Conservation (phyloP, 176 grass and related monocot genomes). For the Carex littledalei region DNA sequence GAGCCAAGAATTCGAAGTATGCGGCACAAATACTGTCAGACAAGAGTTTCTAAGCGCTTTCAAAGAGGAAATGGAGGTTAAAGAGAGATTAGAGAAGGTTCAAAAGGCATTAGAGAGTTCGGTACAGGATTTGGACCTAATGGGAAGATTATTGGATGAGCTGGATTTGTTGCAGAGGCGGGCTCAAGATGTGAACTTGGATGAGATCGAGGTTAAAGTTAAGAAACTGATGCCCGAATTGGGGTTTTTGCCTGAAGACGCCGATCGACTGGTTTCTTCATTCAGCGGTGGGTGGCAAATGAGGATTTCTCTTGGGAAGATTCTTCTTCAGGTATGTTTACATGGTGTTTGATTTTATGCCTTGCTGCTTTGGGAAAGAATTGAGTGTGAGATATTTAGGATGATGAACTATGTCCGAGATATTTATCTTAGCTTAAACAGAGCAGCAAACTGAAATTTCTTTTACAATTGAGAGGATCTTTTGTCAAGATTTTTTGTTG, state of each 20-base stretch:
- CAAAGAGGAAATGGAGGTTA: slow-evolving; percentile 81
- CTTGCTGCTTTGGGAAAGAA: not conserved
- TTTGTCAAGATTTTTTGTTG: not conserved
- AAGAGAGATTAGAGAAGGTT: slow-evolving; percentile 64
- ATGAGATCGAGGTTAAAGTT: slow-evolving; percentile 73
- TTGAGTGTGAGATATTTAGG: not conserved
- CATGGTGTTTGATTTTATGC: slow-evolving; percentile 3
- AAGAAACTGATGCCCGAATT: slow-evolving; percentile 93
- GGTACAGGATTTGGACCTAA: slow-evolving; percentile 70
- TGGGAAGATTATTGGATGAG: slow-evolving; percentile 80
- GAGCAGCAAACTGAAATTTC: not conserved
- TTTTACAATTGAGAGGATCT: not conserved
- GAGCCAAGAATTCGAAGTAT: slow-evolving; percentile 94
- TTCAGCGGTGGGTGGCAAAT: slow-evolving; percentile 94
- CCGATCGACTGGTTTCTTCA: slow-evolving; percentile 71
- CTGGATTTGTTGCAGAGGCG: slow-evolving; percentile 76
- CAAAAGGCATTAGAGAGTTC: slow-evolving; percentile 60
- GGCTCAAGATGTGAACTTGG: slow-evolving; percentile 68
- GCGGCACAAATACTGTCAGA: slow-evolving; percentile 47
- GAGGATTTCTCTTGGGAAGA: slow-evolving; percentile 98
- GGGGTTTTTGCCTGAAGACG: slow-evolving; percentile 72
- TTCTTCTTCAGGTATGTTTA: slow-evolving; percentile 81
- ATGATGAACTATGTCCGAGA: not conserved
- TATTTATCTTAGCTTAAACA: not conserved
- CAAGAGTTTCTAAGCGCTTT: slow-evolving; percentile 82